Conservation (phyloP, 257 asterid genomes). For the Lycium barbarum region DNA sequence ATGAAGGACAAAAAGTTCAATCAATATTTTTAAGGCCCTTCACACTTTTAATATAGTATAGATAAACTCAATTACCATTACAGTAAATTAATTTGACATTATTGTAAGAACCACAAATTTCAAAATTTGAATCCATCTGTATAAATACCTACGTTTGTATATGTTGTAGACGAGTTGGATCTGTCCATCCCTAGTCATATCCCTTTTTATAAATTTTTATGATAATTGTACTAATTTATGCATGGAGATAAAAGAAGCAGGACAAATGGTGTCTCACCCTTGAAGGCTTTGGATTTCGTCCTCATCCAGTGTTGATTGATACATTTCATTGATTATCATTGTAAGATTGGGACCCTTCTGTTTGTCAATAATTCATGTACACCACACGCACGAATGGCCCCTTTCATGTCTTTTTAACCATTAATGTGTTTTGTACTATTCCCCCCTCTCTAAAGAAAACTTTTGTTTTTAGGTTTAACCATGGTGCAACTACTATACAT, state of each 20-base stretch:
- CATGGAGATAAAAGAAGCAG: background rate
- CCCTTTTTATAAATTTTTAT: background rate
- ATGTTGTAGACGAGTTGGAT: background rate
- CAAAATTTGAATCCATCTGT: no score
- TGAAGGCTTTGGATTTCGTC: background rate
- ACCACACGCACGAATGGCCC: constrained; percentile 29
- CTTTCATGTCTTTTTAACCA: background rate
- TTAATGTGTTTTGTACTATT: constrained; percentile 25
- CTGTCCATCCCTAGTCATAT: background rate
- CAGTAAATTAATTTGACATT: no score
- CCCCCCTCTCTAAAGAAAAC: background rate
- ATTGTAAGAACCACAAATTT: no score
- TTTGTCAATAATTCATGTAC: constrained; percentile 23
- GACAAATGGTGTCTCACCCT: constrained; percentile 8
- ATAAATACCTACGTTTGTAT: background rate
- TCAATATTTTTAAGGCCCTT: no score
- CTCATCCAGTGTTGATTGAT: constrained; percentile 6
- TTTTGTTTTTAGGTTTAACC: background rate
- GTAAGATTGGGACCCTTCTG: constrained; percentile 11
- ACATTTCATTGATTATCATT: background rate
- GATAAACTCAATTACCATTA: no score
- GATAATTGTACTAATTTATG: background rate
- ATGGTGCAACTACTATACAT: background rate
- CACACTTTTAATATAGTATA: no score
- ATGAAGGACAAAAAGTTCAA: no score